Evolutionary conservation across 139 green algal genomes (phyloP).

Genomic region (Coelastrella sp.): DNA sequence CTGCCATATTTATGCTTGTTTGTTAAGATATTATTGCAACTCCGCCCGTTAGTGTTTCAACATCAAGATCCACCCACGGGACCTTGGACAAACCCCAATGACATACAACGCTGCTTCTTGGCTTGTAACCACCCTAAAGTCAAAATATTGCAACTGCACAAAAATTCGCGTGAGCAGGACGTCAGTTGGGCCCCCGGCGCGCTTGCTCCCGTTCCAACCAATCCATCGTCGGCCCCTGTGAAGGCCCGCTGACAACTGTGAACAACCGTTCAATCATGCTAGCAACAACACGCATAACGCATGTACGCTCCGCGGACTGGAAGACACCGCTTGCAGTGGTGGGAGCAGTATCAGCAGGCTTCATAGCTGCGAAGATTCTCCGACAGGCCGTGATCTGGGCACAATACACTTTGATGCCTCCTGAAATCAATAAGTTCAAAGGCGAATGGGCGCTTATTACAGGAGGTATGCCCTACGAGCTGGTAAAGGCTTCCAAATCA

Average conservation of each 20-base stretch:
- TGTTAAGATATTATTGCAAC: too few species aligned
- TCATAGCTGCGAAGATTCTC: neutral
- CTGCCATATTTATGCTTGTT: too few species aligned
- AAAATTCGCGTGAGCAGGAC: too few species aligned
- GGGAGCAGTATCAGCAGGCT: neutral
- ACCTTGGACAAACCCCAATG: too few species aligned
- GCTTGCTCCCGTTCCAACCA: neutral
- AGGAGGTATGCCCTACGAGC: conserved; percentile 1
- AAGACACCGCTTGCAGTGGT: conserved; percentile 19
- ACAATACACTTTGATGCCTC: neutral
- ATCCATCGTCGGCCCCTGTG: neutral
- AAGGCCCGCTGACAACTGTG: neutral
- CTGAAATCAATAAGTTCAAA: neutral
- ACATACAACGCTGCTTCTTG: too few species aligned
- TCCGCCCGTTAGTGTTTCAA: too few species aligned
- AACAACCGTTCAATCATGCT: neutral
- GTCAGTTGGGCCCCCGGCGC: too few species aligned
- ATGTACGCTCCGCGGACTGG: neutral
- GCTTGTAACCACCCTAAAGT: too few species aligned
- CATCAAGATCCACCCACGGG: too few species aligned
- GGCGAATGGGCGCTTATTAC: conserved; percentile 25
- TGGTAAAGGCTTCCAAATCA: neutral
- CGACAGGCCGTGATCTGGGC: neutral
- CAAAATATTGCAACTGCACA: too few species aligned
- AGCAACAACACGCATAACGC: neutral